phyloP scores from a whole-genome alignment of 495 filamentous ascomycete species.

The Symbiotaphrina buchneri region DNA sequence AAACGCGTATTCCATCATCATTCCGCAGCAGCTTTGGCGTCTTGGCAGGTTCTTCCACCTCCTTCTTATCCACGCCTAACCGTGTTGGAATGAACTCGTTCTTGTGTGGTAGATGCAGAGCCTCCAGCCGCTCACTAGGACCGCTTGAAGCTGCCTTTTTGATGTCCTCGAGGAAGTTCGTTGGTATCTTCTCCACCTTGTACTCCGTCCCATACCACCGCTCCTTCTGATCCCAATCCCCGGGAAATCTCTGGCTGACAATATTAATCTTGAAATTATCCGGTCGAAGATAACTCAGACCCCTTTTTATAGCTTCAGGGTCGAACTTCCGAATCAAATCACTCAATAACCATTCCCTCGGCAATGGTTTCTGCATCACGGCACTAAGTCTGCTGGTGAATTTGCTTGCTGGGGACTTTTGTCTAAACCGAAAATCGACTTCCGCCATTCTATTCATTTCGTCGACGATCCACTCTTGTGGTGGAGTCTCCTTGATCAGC shows the following conservation, averaged over 20 bases:
- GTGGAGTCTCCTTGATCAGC: slow-evolving; percentile 57
- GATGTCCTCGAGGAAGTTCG: slow-evolving; percentile 49
- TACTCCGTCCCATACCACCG: slow-evolving; percentile 98
- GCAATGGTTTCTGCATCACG: slow-evolving; percentile 76
- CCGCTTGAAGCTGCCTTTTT: slow-evolving; percentile 33
- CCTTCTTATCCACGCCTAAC: slow-evolving; percentile 86
- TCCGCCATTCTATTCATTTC: slow-evolving; percentile 78
- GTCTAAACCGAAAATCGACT: slow-evolving; percentile 83
- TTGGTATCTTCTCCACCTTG: slow-evolving; percentile 57
- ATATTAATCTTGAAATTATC: slow-evolving; percentile 78
- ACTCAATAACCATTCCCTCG: slow-evolving; percentile 71
- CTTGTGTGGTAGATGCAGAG: slow-evolving; percentile 70
- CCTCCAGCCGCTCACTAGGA: slow-evolving; percentile 31
- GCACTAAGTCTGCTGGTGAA: slow-evolving; percentile 67
- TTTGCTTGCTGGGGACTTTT: slow-evolving; percentile 72
- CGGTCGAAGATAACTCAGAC: slow-evolving; percentile 49
- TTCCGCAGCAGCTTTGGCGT: slow-evolving; percentile 73
- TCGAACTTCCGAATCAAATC: slow-evolving; percentile 62
- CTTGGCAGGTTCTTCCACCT: slow-evolving; percentile 47
- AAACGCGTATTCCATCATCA: slow-evolving; percentile 62
- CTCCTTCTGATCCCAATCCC: slow-evolving; percentile 71
- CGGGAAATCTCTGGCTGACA: slow-evolving; percentile 62
- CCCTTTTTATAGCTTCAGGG: slow-evolving; percentile 48
- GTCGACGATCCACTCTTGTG: slow-evolving; percentile 80
- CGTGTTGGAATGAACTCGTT: slow-evolving; percentile 95